Conservation (phyloP, 768 basidiomycete species). For the Leccinum ochraceum region DNA sequence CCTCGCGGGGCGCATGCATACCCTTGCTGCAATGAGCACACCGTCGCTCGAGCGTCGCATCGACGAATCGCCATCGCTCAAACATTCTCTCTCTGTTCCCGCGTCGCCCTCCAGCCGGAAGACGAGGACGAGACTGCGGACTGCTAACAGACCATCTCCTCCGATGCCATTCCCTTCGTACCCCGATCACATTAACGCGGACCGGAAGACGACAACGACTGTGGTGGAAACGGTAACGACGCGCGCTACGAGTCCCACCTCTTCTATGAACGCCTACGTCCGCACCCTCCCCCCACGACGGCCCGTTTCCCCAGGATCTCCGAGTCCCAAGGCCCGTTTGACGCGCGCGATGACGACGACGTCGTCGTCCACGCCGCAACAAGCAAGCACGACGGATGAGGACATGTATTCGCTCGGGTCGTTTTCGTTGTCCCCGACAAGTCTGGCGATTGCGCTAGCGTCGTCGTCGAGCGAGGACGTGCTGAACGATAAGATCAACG, state of each 20-base stretch:
- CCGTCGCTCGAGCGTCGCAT: neutral
- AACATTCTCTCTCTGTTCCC: constrained; percentile 24
- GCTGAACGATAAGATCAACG: constrained; percentile 34
- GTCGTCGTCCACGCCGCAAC: neutral
- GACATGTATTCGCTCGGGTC: constrained; percentile 16
- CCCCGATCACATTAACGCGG: neutral
- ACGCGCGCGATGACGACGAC: no score
- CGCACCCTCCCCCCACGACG: no score
- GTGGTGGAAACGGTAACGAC: neutral
- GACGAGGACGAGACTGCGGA: constrained; percentile 6
- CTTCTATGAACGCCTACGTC: constrained; percentile 2
- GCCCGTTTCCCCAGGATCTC: constrained; percentile 11
- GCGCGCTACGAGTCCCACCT: neutral
- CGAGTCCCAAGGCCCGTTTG: constrained; percentile 5
- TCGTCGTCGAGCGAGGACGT: constrained; percentile 28
- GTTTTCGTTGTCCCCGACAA: constrained; percentile 28
- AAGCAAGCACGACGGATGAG: constrained; percentile 7
- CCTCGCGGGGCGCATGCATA: constrained; percentile 9
- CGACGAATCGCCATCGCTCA: constrained; percentile 8
- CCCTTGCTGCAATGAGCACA: neutral
- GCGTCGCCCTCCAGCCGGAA: constrained; percentile 19
- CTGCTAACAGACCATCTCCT: constrained; percentile 1
- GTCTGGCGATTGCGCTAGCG: constrained; percentile 23
- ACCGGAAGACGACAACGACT: neutral
- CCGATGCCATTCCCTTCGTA: constrained; percentile 29